Conservation (phyloP, 805 yeast species). For the Cyberlindnera mycetangii region DNA sequence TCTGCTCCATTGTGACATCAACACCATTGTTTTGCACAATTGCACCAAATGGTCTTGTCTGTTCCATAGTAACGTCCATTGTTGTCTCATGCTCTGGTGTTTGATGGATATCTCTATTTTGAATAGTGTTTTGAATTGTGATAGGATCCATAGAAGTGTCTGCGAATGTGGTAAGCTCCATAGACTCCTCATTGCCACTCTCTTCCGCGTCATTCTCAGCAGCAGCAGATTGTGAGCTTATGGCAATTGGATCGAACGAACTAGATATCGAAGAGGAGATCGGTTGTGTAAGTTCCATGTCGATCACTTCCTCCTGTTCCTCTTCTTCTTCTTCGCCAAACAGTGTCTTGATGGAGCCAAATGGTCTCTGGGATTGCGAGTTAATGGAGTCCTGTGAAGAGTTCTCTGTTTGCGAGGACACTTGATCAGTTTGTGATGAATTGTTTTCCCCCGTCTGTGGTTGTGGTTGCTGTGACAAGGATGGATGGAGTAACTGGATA, state of each 20-base stretch:
- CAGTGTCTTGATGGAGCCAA: slow-evolving; percentile 28
- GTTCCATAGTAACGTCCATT: slow-evolving; percentile 19
- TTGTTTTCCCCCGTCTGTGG: not conserved
- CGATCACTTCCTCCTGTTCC: slow-evolving; percentile 20
- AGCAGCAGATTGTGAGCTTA: not conserved
- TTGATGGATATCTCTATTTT: slow-evolving; percentile 15
- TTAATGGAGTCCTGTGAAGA: slow-evolving; percentile 3
- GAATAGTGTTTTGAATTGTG: slow-evolving; percentile 22
- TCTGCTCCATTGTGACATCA: slow-evolving; percentile 19
- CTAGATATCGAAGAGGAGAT: slow-evolving; percentile 5
- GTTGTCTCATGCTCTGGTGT: not conserved
- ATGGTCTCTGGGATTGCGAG: slow-evolving; percentile 20
- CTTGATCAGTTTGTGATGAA: slow-evolving; percentile 1
- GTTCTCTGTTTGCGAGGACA: not conserved
- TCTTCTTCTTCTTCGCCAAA: slow-evolving; percentile 24
- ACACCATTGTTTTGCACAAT: slow-evolving; percentile 4
- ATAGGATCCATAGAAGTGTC: slow-evolving; percentile 22
- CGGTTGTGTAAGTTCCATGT: slow-evolving; percentile 28
- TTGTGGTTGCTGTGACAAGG: slow-evolving; percentile 4
- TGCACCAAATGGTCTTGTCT: slow-evolving; percentile 15
- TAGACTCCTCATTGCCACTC: slow-evolving; percentile 17
- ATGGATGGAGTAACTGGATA: slow-evolving; percentile 17
- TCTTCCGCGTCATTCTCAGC: slow-evolving; percentile 3
- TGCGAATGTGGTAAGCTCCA: slow-evolving; percentile 23
- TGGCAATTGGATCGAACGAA: not conserved